phyloP scores from a whole-genome alignment of 2,329 filamentous ascomycete genomes.

The Gnomoniopsis sp. region DNA sequence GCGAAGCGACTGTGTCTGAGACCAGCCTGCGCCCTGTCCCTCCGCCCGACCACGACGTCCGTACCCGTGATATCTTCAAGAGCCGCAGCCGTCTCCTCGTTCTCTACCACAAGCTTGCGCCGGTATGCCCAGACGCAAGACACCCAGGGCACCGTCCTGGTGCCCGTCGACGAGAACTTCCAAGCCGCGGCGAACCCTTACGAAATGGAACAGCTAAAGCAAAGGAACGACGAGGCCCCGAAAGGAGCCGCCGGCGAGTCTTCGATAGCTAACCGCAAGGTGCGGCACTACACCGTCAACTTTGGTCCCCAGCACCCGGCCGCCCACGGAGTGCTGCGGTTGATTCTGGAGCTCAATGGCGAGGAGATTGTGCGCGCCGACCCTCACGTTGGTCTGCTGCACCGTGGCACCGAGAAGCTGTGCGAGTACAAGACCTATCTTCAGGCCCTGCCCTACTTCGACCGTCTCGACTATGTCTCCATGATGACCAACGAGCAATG shows the following conservation, averaged over 20 bases:
- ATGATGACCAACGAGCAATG: slow-evolving; percentile 99
- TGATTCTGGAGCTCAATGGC: slow-evolving; percentile 96
- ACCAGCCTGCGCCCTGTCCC: slow-evolving; percentile 28
- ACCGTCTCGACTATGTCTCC: slow-evolving; percentile 96
- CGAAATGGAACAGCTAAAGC: slow-evolving; percentile 39
- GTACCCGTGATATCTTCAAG: slow-evolving; percentile 19
- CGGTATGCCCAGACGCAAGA: slow-evolving; percentile 56
- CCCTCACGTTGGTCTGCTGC: slow-evolving; percentile 92
- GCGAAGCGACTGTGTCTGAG: slow-evolving; percentile 64
- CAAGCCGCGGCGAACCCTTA: slow-evolving; percentile 42
- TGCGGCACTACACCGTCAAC: slow-evolving; percentile 99
- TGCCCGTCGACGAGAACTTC: slow-evolving; percentile 66
- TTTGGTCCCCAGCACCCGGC: slow-evolving; percentile 98
- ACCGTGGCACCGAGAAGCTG: slow-evolving; percentile 97
- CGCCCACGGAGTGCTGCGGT: slow-evolving; percentile 92
- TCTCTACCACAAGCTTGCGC: slow-evolving; percentile 64
- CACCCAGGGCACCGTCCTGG: slow-evolving; percentile 57
- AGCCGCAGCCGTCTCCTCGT: slow-evolving; percentile 33
- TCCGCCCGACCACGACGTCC: slow-evolving; percentile 21
- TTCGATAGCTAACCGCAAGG: slow-evolving; percentile 66
- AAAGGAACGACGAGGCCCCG: slow-evolving; percentile 34
- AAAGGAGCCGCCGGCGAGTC: slow-evolving; percentile 46
- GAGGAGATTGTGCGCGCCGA: slow-evolving; percentile 97
- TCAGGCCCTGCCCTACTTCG: slow-evolving; percentile 97
- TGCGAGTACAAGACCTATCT: slow-evolving; percentile 99